Evolutionary conservation across 1,284 basidiomycete species (phyloP).

Genomic region (Leccinum griseonigrum): DNA sequence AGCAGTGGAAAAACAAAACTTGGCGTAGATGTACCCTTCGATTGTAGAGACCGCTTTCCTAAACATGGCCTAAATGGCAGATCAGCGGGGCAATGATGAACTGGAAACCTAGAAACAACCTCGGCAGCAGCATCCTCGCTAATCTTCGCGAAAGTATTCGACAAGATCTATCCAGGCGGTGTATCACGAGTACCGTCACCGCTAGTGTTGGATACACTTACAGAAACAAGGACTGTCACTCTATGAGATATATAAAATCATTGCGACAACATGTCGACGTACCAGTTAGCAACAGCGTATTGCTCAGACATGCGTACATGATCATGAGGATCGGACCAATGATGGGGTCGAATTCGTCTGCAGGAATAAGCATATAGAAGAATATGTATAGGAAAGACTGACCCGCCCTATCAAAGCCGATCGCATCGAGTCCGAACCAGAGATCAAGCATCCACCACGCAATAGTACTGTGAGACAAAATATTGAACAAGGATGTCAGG

Average conservation of each 20-base stretch:
- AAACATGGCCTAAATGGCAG: constrained; percentile 76
- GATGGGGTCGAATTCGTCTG: constrained; percentile 74
- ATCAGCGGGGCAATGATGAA: not conserved
- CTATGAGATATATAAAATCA: constrained; percentile 6
- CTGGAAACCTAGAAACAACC: constrained; percentile 38
- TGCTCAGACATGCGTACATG: constrained; percentile 83
- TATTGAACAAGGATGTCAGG: not conserved
- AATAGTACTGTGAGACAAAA: constrained; percentile 51
- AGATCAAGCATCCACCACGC: constrained; percentile 90
- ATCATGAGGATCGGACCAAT: constrained; percentile 90
- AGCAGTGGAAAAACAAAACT: constrained; percentile 18
- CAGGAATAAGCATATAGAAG: constrained; percentile 8
- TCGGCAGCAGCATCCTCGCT: constrained; percentile 91
- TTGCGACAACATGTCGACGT: constrained; percentile 21
- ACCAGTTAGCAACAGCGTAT: constrained; percentile 83
- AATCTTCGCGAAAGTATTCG: constrained; percentile 90
- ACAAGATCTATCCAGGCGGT: constrained; percentile 66
- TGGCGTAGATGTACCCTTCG: constrained; percentile 60
- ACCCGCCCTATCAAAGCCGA: constrained; percentile 79
- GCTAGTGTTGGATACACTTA: constrained; percentile 37
- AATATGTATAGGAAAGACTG: constrained; percentile 30
- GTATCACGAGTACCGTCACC: not conserved
- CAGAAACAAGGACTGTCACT: constrained; percentile 71
- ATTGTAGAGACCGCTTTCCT: constrained; percentile 87
- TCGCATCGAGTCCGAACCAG: constrained; percentile 88